Conservation (phyloP, 78 protist species). For the Dictyostelium citrinum region DNA sequence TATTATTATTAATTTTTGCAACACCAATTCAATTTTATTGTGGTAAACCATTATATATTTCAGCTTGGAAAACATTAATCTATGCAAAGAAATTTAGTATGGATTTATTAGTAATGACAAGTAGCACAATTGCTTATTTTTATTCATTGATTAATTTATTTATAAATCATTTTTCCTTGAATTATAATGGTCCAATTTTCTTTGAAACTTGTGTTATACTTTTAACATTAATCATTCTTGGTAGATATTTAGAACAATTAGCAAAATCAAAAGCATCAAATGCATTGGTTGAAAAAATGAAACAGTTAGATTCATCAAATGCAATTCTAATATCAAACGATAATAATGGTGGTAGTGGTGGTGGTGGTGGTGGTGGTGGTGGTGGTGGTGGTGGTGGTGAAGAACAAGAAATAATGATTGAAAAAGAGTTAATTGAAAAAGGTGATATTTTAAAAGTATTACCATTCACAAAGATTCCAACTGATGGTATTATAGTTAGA, state of each 20-base stretch:
- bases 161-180: neutral
- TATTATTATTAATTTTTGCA: constrained; percentile 22
- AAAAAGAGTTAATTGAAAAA: constrained; percentile 13
- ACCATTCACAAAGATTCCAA: constrained; percentile 66
- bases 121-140: constrained; percentile 80
- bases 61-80: constrained; percentile 38
- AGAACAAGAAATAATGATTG: neutral
- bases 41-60: constrained; percentile 75
- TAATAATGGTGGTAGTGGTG: neutral
- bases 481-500: constrained; percentile 71
- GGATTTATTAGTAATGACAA: constrained; percentile 83
- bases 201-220: constrained; percentile 82
- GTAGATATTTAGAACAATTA: constrained; percentile 86
- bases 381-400: neutral
- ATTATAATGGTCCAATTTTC: neutral
- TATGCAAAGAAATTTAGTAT: constrained; percentile 60
- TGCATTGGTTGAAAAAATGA: constrained; percentile 76
- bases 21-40: constrained; percentile 76
- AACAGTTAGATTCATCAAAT: constrained; percentile 69
- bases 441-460: constrained; percentile 83
- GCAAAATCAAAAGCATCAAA: constrained; percentile 92
- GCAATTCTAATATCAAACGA: constrained; percentile 7
- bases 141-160: constrained; percentile 77
- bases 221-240: constrained; percentile 89
- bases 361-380: too few species aligned